Base-by-base conservation (phyloP, 2,329 filamentous ascomycete species). In the Juglanconis sp. region DNA sequence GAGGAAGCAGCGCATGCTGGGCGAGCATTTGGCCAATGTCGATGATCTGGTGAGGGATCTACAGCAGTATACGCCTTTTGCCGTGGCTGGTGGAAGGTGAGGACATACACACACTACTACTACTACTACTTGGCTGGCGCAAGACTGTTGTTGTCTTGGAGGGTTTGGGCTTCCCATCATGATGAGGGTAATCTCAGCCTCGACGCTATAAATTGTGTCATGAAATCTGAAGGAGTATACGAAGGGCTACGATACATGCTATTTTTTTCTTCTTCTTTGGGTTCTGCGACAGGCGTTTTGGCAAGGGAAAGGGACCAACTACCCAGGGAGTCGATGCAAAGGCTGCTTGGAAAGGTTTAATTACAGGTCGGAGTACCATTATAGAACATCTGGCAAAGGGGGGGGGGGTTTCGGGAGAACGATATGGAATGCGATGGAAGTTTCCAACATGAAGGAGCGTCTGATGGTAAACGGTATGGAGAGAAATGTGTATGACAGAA, bases 41-140 rank as follows among this genome's bases (percentile, higher is more conserved):
- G 90, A 93, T 64, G 91, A 93, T 67, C 80, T 96, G 62, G 91
- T 96, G 57, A 87, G 90, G 71, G 92, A 97, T 73, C 76, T 97
- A 67, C 86, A 88, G 65, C 91, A 91, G 71, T 90, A 86, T 66
- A 87, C 89, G 51, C 89, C 91, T 0, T 92, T 92, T 76, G 87
- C 86, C 5, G 82, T 87, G 5, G 82, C 80, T 5, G 74, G 85
- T 60, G 80, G 35, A 10, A 51, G 36, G 47, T 57, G 48, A 57
- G 32, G 17, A 9, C 24, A 24, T 2, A 2, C 24, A 24, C 24
- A 24, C 24, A 24, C 24, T 24, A 24, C 24, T 24, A 24, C 24
- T 24, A 24, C 24, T 24, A 24, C 24, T 24, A 24, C 24, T 24
- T 24, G 24, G 24, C 24, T 24, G 24, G 24, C 24, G 24, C 24